Evolutionary conservation across 768 basidiomycete genomes (phyloP).

Genomic region (Phallus indusiatus): DNA sequence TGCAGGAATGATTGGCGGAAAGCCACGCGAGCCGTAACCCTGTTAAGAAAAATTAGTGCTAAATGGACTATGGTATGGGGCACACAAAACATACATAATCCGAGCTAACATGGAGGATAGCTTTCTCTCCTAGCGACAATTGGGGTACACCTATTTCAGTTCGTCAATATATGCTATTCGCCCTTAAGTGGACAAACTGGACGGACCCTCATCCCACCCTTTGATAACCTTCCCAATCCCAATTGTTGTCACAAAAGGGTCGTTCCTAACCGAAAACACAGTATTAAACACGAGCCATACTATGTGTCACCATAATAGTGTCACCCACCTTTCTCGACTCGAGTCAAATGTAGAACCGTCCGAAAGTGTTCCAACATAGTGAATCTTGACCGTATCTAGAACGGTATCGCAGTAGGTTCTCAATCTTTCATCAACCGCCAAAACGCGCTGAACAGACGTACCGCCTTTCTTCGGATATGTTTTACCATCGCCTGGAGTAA

Average conservation of each 20-base stretch:
- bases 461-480: slow-evolving; percentile 64
- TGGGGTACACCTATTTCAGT: slow-evolving; percentile 55
- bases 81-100: slow-evolving; percentile 67
- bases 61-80: slow-evolving; percentile 9
- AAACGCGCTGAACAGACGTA: slow-evolving; percentile 26
- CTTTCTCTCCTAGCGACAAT: slow-evolving; percentile 71
- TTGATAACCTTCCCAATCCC: slow-evolving; percentile 78
- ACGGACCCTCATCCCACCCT: slow-evolving; percentile 84
- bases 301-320: slow-evolving; percentile 9
- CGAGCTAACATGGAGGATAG: slow-evolving; percentile 52
- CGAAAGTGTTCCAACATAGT: slow-evolving; percentile 66
- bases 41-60: slow-evolving; percentile 20
- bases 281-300: not conserved
- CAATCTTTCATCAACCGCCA: slow-evolving; percentile 6
- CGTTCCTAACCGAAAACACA: slow-evolving; percentile 29
- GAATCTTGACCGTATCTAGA: slow-evolving; percentile 61
- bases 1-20: slow-evolving; percentile 70
- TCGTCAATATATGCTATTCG: slow-evolving; percentile 13
- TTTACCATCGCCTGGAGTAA: slow-evolving; percentile 52
- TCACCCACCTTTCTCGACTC: slow-evolving; percentile 57
- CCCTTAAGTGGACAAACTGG: not conserved
- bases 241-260: slow-evolving; percentile 60
- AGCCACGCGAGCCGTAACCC: slow-evolving; percentile 70
- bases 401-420: slow-evolving; percentile 8
- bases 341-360: slow-evolving; percentile 68